A percentile compares a stretch with the other conserved stretches of the same genome.
Evolutionary conservation across 805 yeast genomes (phyloP).

Genomic region (Saccharomyces eubayanus): DNA sequence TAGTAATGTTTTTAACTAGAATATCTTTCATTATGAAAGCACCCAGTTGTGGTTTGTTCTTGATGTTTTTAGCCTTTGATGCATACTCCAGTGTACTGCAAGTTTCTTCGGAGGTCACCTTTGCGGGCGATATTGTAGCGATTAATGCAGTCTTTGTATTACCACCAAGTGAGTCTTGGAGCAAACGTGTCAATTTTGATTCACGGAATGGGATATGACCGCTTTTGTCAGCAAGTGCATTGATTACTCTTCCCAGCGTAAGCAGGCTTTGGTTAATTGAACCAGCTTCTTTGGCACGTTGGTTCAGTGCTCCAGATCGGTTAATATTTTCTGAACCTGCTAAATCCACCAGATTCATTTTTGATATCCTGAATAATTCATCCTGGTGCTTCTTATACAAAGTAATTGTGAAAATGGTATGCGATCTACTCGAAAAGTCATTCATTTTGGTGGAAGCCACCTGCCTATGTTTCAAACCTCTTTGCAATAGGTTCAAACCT

Average conservation of each 20-base stretch:
- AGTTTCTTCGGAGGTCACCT: constrained; percentile 70
- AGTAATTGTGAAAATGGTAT: constrained; percentile 62
- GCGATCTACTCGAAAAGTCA: constrained; percentile 66
- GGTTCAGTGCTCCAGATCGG: constrained; percentile 79
- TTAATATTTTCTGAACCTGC: constrained; percentile 92
- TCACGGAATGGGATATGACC: constrained; percentile 81
- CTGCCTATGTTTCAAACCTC: constrained; percentile 52
- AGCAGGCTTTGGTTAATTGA: constrained; percentile 81
- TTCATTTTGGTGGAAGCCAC: constrained; percentile 70
- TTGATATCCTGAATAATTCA: constrained; percentile 48
- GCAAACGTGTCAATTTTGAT: constrained; percentile 63
- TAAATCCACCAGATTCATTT: constrained; percentile 81
- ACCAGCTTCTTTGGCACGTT: constrained; percentile 89
- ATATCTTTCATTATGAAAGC: constrained; percentile 47
- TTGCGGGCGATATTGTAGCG: constrained; percentile 82
- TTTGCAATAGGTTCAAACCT: constrained; percentile 47
- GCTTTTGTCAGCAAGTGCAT: constrained; percentile 53
- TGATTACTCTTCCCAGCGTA: constrained; percentile 84
- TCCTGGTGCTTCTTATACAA: constrained; percentile 43
- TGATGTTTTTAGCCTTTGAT: constrained; percentile 72
- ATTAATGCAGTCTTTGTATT: constrained; percentile 78
- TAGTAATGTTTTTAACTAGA: constrained; percentile 41
- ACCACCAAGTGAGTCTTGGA: constrained; percentile 83
- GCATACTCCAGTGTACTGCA: constrained; percentile 83
- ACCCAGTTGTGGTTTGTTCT: constrained; percentile 61